Conservation (phyloP, 139 green algal species). For the Tetradesmus obliquus region DNA sequence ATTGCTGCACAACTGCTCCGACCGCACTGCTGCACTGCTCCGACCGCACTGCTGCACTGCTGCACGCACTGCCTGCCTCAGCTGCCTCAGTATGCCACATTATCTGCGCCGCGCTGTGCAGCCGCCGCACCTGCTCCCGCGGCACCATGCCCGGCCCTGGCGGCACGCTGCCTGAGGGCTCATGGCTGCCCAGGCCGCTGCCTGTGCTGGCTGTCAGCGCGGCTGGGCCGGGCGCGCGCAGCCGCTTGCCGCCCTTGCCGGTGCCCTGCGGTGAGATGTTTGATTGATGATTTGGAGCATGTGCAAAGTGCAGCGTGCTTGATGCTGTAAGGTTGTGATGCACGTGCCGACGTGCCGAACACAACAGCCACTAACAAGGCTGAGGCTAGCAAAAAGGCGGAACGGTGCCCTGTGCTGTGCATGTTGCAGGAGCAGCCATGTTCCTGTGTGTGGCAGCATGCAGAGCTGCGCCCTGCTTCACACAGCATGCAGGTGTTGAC, state of each 20-base stretch:
- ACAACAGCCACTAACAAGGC: too few species aligned
- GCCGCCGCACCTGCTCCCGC: constrained; percentile 1
- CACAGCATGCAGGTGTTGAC: too few species aligned
- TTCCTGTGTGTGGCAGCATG: not conserved
- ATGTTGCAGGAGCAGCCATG: not conserved
- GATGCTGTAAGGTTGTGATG: too few species aligned
- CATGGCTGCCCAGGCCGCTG: not conserved
- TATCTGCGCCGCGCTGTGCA: not conserved
- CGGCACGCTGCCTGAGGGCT: constrained; percentile 6
- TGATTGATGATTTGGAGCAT: not conserved
- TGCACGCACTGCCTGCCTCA: not conserved
- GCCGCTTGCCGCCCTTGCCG: constrained; percentile 37
- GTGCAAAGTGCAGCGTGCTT: not conserved
- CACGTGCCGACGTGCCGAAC: too few species aligned
- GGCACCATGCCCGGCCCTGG: constrained; percentile 19
- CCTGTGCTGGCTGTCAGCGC: not conserved
- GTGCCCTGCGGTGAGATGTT: constrained; percentile 2
- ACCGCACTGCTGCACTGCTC: not conserved
- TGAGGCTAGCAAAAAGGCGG: too few species aligned
- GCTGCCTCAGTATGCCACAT: not conserved
- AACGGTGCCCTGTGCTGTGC: not conserved
- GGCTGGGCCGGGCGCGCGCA: constrained; percentile 22
- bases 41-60: not conserved
- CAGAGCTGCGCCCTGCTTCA: not conserved
- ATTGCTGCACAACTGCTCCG: not conserved